Evolutionary conservation across 1,284 basidiomycete genomes (phyloP).

Genomic region (Mycosarcoma maydis): DNA sequence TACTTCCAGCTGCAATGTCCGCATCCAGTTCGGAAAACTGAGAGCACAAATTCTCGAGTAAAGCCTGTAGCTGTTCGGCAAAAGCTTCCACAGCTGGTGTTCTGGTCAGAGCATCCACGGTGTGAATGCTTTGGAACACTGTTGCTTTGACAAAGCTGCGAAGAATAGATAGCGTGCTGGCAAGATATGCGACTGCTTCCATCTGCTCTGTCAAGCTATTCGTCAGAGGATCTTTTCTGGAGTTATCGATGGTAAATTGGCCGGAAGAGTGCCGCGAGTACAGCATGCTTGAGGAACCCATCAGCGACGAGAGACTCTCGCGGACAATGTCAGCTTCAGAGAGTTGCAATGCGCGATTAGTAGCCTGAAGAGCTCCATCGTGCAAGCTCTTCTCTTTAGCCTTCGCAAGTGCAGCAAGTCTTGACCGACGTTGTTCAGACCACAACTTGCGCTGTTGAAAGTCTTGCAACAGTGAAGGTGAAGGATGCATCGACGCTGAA

Average conservation of each 20-base stretch:
- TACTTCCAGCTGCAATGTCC: conserved; percentile 18
- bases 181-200: conserved; percentile 4
- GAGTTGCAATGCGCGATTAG: background rate
- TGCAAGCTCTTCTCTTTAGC: background rate
- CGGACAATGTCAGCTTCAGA: conserved; percentile 31
- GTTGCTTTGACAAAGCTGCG: conserved; percentile 12
- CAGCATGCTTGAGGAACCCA: conserved; percentile 19
- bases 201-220: conserved; percentile 19
- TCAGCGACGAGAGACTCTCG: conserved; percentile 23
- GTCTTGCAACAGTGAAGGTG: conserved; percentile 7
- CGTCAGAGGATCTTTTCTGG: background rate
- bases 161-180: conserved; percentile 12
- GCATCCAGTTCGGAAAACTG: conserved; percentile 27
- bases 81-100: conserved; percentile 41
- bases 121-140: conserved; percentile 20
- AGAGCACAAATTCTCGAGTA: conserved; percentile 20
- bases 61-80: conserved; percentile 29
- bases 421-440: conserved; percentile 1
- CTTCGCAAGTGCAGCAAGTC: background rate
- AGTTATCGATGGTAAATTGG: background rate
- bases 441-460: conserved; percentile 19
- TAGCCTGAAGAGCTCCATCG: background rate
- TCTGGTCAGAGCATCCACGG: conserved; percentile 26
- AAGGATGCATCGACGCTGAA: conserved; percentile 4
- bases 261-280: conserved; percentile 2